Conservation (phyloP, 805 yeast species). For the Kazachstania psychrophila region DNA sequence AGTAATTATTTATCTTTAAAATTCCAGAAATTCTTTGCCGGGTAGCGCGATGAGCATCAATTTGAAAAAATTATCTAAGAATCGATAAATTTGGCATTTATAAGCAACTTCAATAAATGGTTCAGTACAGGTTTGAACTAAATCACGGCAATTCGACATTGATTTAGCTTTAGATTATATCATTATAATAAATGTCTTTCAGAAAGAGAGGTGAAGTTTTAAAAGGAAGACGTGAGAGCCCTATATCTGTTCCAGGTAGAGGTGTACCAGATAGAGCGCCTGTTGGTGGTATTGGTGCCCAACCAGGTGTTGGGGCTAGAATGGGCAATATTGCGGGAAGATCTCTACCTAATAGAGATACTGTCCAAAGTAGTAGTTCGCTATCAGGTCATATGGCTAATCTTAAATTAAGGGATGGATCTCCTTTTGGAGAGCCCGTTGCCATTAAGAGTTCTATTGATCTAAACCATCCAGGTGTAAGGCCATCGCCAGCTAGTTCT, state of each 20-base stretch:
- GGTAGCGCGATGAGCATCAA: too few relatives aligned
- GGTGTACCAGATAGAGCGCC: conserved; percentile 17
- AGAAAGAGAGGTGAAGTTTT: conserved; percentile 47
- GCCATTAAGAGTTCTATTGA: too few relatives aligned
- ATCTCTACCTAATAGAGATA: conserved; percentile 3
- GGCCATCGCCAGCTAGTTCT: conserved; percentile 68
- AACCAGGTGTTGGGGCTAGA: too few relatives aligned
- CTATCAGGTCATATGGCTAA: conserved; percentile 1
- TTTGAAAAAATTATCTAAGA: too few relatives aligned
- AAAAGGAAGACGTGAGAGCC: conserved; percentile 14
- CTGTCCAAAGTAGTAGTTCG: too few relatives aligned
- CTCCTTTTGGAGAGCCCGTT: neutral
- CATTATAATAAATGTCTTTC: conserved; percentile 45
- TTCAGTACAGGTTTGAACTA: too few relatives aligned
- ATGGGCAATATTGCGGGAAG: neutral
- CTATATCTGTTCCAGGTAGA: conserved; percentile 2
- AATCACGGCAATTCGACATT: neutral
- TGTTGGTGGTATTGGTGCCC: neutral
- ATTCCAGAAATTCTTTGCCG: too few relatives aligned
- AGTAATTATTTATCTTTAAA: too few relatives aligned
- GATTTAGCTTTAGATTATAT: too few relatives aligned
- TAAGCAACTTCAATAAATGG: too few relatives aligned
- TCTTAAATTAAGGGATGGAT: conserved; percentile 1
- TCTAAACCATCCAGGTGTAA: conserved; percentile 44
- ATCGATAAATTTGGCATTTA: neutral